Base-by-base conservation (phyloP, 2,329 filamentous ascomycete species). In the Alternaria brassicicola region DNA sequence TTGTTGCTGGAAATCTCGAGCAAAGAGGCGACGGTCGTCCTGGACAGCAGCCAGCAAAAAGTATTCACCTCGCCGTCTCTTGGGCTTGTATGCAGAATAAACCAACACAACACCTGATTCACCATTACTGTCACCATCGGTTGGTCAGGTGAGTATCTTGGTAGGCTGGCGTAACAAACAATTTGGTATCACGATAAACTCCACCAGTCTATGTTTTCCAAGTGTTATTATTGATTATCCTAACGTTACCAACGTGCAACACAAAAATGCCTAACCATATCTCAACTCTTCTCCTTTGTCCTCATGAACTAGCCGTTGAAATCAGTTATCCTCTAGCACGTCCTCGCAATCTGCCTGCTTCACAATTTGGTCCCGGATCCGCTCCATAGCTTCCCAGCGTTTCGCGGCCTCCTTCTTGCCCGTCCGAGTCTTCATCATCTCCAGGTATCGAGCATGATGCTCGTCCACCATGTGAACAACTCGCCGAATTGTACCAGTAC, bases 401-500 rank as follows among this genome's bases (percentile, higher is more conserved):
- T 48, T 50, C 42, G 62, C 61, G 3, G 64, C 68, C 54, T 59
- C 52, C 26, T 58, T 57, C 52, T 38, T 57, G 6, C 65, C 69
- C 3, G 35, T 28, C 28, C 49, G 48, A 4, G 69, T 71, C 57
- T 70, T 71, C 66, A 71, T 68, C 42, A 63, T 35, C 4, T n/a
- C 53, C 2, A 48, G 26, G 21, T 63, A 64, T 8, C 56, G 17
- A 7, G 31, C 15, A 28, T 67, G 62, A 3, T 61, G 58, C 23
- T 45, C 48, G 19, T 63, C 55, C 8, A 63, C 59, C 21, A 63
- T 25, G 6, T 63, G 46, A 4, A 67, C 46, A 12, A 42, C 52
- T 6, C 36, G 46, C 5, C 62, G 49, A 7, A 70, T 52, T 4
- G 79, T 41, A 82, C 84, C 35, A 66, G 65, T 23, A 81, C 79